These are phyloP conservation scores for Marsdenia floribunda DNA, from an alignment of 257 asterid genomes.

Conservation along the genomic window DNA sequence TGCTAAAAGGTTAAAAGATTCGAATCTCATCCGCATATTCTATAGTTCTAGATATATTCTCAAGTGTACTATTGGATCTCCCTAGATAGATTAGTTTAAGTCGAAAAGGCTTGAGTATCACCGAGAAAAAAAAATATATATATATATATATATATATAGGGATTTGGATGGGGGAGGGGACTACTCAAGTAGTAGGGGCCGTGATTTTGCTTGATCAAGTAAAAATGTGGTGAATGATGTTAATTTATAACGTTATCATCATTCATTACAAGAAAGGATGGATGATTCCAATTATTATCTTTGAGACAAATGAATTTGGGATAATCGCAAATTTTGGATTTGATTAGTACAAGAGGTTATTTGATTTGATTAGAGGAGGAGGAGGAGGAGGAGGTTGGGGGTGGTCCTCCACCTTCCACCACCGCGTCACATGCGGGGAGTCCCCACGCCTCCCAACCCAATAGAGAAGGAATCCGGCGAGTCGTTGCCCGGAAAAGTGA, in stretches of 20 bases:
- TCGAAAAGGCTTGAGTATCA: no score
- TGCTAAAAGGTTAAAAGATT: no score
- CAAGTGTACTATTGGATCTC: no score
- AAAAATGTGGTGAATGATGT: neutral
- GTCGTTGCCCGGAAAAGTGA: conserved; percentile 8
- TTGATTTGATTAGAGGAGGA: no score
- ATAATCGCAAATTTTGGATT: neutral
- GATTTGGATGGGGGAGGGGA: neutral
- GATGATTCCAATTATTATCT: neutral
- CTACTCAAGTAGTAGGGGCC: neutral
- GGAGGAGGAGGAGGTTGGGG: neutral
- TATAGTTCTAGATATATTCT: no score
- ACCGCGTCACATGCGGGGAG: neutral
- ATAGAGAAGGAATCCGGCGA: neutral
- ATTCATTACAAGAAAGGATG: neutral
- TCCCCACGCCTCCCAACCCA: neutral
- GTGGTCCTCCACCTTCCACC: conserved; percentile 17
- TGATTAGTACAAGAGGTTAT: conserved; percentile 8
- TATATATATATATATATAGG: no score
- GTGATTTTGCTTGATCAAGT: neutral
- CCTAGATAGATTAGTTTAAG: no score
- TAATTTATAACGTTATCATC: neutral
- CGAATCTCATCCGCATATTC: no score
- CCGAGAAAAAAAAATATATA: no score
- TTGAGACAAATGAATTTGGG: neutral